A percentile compares a stretch with the other conserved stretches of the same genome.
phyloP scores from a whole-genome alignment of 192 early-diverging fungal genomes.

The Backusella circina region DNA sequence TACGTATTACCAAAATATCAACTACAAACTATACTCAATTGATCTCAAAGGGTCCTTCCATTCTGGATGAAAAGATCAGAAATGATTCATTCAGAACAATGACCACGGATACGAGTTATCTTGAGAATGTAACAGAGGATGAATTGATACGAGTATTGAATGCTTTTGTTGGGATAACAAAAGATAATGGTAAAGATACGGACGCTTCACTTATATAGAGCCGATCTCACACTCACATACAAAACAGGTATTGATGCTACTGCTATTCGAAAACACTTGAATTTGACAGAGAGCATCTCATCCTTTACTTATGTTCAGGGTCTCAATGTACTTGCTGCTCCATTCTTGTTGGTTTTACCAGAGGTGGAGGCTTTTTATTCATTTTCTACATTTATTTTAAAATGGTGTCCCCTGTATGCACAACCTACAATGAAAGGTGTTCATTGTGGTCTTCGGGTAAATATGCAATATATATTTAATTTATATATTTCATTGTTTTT shows the following conservation, averaged over 20 bases:
- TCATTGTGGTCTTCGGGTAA: conserved; percentile 84
- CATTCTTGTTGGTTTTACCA: conserved; percentile 88
- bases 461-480: neutral
- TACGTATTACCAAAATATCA: conserved; percentile 69
- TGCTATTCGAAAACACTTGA: neutral
- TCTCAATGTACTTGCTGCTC: conserved; percentile 91
- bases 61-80: conserved; percentile 75
- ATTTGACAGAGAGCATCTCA: neutral
- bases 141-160: conserved; percentile 79
- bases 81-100: conserved; percentile 90
- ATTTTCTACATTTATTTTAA: conserved; percentile 83
- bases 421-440: conserved; percentile 86
- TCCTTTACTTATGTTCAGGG: conserved; percentile 86
- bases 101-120: conserved; percentile 75
- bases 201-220: neutral
- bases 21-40: conserved; percentile 70
- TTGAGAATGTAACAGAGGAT: conserved; percentile 64
- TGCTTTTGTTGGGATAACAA: conserved; percentile 72
- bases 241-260: neutral
- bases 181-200: conserved; percentile 64
- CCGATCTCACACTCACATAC: neutral
- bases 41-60: conserved; percentile 66
- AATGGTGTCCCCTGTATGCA: conserved; percentile 90
- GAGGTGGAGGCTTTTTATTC: conserved; percentile 90
- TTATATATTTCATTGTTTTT: neutral